Base-by-base conservation (phyloP, 169 alveolate genomes). In the Plasmodium coatneyi region DNA sequence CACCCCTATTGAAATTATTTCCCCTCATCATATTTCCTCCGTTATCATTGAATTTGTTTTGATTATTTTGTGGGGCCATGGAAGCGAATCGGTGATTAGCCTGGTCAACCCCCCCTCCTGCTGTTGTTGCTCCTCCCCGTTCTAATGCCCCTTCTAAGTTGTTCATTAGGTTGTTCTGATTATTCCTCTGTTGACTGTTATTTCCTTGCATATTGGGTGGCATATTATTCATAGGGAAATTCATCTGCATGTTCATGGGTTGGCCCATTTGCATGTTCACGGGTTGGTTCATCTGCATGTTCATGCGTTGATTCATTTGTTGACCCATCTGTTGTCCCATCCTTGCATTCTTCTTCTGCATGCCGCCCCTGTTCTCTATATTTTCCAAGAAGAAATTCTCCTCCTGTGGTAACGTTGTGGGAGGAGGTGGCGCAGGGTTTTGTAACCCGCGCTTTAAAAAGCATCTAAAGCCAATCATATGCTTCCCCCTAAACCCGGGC, bases 391-490 rank as follows among this genome's bases (percentile, higher is more conserved):
- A 76, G n/a, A 28, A 52, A 5, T 16, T 60, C 30, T 86, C 87
- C n/a, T 86, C 86, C 25, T 76, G 41, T 52, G 30, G 49, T 34
- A 30, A 30, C 6, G 25, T 10, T 6, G 93, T 7, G 10, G 93
- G 93, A 3, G 93, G 93, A 32, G 16, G 71, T 0, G 93, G 93
- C 9, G 86, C 22, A 34, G 93, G 93, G 43, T 22, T 86, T 70
- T 86, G 93, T 19, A 28, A 32, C 4, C 93, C 93, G 5, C 93
- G 54, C 70, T 86, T 86, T 86, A 86, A 86, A 76, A 86, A 86
- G 34, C 93, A 86, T 70, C 25, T 86, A 86, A 86, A 86, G 70
- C 93, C 93, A 49, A 86, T 41, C 93, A 86, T 86, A 76, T 86
- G 93, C 43, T 72, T 86, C 66, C 93, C 93, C 19, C 54, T 86